Percentiles rank a stretch among this genome's conserved stretches.
These are phyloP conservation scores for Uncinocarpus reesii DNA, from an alignment of 2,329 filamentous ascomycete genomes.

Conservation along the genomic window DNA sequence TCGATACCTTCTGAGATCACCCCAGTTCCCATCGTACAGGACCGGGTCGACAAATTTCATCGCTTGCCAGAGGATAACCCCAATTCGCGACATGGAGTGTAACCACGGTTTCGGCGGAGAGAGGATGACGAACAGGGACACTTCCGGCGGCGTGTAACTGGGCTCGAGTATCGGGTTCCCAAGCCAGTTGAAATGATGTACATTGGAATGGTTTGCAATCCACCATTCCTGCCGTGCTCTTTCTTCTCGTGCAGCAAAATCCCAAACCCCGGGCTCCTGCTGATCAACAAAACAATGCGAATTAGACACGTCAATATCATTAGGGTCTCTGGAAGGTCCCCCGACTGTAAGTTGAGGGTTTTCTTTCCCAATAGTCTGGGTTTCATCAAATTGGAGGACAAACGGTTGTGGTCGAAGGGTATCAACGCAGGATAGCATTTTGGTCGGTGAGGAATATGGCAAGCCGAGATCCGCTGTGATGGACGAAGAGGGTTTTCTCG, in stretches of 20 bases:
- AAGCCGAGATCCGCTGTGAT: no score
- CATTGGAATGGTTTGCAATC: neutral
- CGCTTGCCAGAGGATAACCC: slow-evolving; percentile 10
- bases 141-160: slow-evolving; percentile 16
- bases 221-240: neutral
- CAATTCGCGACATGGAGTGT: neutral
- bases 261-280: neutral
- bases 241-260: neutral
- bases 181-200: slow-evolving; percentile 19
- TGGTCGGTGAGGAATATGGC: neutral
- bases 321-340: neutral
- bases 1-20: slow-evolving; percentile 1
- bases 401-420: neutral
- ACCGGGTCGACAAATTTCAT: slow-evolving; percentile 17
- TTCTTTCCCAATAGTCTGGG: neutral
- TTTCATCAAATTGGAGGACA: neutral
- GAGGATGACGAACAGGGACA: slow-evolving; percentile 15
- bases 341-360: neutral
- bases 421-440: neutral
- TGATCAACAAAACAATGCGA: neutral
- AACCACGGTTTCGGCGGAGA: slow-evolving; percentile 13
- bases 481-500: neutral
- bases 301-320: neutral
- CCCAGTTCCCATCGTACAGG: slow-evolving; percentile 11
- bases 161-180: slow-evolving; percentile 12